These are phyloP conservation scores for Moesziomyces sp. DNA, from an alignment of 1,284 basidiomycete species.

Conservation along the genomic window DNA sequence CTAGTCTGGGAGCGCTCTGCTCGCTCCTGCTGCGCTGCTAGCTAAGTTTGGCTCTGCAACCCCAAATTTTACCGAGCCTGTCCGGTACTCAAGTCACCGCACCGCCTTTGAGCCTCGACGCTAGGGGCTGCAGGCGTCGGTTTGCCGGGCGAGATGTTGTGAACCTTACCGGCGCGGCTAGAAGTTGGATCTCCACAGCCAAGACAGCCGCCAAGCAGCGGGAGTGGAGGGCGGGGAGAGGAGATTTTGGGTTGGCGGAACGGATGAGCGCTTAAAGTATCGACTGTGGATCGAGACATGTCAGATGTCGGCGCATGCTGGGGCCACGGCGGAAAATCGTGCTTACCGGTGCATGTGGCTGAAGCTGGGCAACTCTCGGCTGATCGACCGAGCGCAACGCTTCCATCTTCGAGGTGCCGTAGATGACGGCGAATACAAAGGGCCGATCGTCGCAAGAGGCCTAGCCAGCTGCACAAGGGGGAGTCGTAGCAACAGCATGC, in stretches of 20 bases:
- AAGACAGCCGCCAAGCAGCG: not conserved
- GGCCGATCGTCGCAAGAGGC: not conserved
- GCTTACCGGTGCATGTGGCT: not conserved
- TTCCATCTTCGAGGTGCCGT: not conserved
- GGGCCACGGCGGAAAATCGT: not conserved
- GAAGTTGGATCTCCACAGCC: not conserved
- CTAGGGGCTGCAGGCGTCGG: too few species aligned
- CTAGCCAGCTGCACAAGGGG: not conserved
- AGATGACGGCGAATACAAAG: not conserved
- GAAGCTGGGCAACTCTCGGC: not conserved
- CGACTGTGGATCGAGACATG: constrained; percentile 14
- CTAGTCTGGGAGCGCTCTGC: too few species aligned
- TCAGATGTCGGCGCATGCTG: constrained; percentile 6
- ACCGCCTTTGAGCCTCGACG: too few species aligned
- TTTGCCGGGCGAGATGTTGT: not conserved
- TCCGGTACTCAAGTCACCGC: too few species aligned
- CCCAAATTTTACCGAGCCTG: not conserved
- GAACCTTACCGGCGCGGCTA: not conserved
- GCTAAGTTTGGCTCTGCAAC: not conserved
- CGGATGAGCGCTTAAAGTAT: not conserved
- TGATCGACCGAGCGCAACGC: not conserved
- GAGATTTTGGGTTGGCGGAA: not conserved
- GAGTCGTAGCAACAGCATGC: not conserved
- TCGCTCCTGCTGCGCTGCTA: not conserved
- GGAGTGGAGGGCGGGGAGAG: too few species aligned